These are phyloP conservation scores for Hibiscus mutabilis DNA, from an alignment of 345 rosid genomes.

Conservation along the genomic window DNA sequence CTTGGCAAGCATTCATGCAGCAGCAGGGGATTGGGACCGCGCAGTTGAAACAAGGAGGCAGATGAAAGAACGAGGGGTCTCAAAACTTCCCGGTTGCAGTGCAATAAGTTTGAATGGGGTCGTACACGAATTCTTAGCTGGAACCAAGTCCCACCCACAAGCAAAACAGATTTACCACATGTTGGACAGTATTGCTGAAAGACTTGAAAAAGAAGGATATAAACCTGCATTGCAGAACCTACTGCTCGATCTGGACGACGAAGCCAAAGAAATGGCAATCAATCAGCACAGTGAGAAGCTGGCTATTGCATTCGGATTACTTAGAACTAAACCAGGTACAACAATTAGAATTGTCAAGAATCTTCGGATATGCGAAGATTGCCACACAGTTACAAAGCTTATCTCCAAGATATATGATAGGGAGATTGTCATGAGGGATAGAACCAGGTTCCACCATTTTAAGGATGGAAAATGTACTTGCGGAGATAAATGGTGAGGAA, in stretches of 20 bases:
- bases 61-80: conserved; percentile 45
- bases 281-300: conserved; percentile 66
- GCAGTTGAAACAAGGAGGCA: conserved; percentile 45
- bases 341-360: conserved; percentile 46
- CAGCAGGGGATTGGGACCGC: conserved; percentile 48
- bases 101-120: conserved; percentile 44
- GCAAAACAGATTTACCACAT: conserved; percentile 28
- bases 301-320: conserved; percentile 53
- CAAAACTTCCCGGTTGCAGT: conserved; percentile 60
- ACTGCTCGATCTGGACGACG: conserved; percentile 37
- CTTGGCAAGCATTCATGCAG: conserved; percentile 46
- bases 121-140: conserved; percentile 53
- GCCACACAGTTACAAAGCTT: neutral
- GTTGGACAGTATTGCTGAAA: conserved; percentile 35
- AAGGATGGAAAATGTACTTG: conserved; percentile 46
- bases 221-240: conserved; percentile 31
- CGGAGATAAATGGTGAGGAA: conserved; percentile 51
- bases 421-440: conserved; percentile 54
- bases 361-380: conserved; percentile 29
- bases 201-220: conserved; percentile 40
- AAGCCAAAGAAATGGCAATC: conserved; percentile 45
- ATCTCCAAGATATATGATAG: conserved; percentile 15
- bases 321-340: conserved; percentile 39
- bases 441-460: conserved; percentile 53
- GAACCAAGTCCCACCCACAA: conserved; percentile 43